These are phyloP conservation scores for Quercus robur DNA, from an alignment of 306 rosid genomes.

Conservation along the genomic window DNA sequence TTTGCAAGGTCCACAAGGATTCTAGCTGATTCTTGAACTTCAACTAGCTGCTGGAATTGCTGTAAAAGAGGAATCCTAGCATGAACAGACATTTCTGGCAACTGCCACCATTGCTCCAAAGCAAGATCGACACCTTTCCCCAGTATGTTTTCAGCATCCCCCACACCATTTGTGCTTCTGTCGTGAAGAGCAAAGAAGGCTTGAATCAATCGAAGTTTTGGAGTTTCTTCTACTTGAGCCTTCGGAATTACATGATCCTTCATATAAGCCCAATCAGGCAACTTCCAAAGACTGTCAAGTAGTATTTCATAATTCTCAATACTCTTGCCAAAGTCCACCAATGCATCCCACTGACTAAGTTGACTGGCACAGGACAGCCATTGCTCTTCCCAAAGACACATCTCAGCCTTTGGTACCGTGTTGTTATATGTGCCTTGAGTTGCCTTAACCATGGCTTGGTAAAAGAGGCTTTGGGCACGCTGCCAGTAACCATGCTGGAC, in stretches of 20 bases:
- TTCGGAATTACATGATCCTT: conserved; percentile 95
- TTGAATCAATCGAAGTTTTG: conserved; percentile 85
- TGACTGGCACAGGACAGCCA: conserved; percentile 93
- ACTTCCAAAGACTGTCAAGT: conserved; percentile 94
- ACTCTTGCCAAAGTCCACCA: conserved; percentile 92
- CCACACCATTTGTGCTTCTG: conserved; percentile 81
- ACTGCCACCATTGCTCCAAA: conserved; percentile 99
- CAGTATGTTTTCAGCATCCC: conserved; percentile 85
- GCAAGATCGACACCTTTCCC: conserved; percentile 96
- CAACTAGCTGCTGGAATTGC: conserved; percentile 98
- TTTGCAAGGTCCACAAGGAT: conserved; percentile 81
- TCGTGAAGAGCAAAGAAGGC: conserved; percentile 94
- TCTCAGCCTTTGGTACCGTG: conserved; percentile 96
- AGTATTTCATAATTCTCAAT: conserved; percentile 93
- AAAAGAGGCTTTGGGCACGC: conserved; percentile 97
- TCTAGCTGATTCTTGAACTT: conserved; percentile 92
- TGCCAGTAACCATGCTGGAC: conserved; percentile 99
- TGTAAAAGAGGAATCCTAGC: conserved; percentile 95
- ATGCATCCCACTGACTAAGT: conserved; percentile 97
- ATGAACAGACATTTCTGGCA: conserved; percentile 97
- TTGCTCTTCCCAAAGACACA: conserved; percentile 99
- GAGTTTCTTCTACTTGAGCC: conserved; percentile 99
- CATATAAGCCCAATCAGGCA: conserved; percentile 97
- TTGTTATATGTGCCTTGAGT: conserved; percentile 97
- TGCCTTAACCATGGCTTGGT: conserved; percentile 98